Evolutionary conservation across 805 yeast genomes (phyloP).

Genomic region (Ogataea wickerhamii): DNA sequence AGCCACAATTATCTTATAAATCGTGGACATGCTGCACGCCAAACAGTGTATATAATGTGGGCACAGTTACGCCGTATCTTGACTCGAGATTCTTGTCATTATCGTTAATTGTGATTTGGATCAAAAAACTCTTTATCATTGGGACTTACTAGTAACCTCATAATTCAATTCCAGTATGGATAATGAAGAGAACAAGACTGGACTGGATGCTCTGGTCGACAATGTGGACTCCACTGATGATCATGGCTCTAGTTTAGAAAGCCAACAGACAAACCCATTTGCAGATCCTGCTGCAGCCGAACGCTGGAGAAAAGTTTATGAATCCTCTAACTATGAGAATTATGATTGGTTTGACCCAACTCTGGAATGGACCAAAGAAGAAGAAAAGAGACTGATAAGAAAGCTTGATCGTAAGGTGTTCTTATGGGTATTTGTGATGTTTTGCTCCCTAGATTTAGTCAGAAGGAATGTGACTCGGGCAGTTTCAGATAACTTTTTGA

Average conservation of each 20-base stretch:
- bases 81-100: no score
- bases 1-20: no score
- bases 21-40: no score
- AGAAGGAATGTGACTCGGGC: constrained; percentile 43
- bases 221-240: constrained; percentile 1
- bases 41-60: no score
- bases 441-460: constrained; percentile 41
- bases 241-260: background rate
- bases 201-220: background rate
- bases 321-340: constrained; percentile 34
- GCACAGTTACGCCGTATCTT: no score
- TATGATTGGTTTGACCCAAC: constrained; percentile 34
- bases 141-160: constrained; percentile 1
- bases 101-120: no score
- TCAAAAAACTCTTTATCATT: background rate
- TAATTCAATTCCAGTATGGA: background rate
- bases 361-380: constrained; percentile 33
- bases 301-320: constrained; percentile 32
- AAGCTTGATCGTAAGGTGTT: constrained; percentile 38
- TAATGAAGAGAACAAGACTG: background rate
- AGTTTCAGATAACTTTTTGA: constrained; percentile 39
- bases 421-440: constrained; percentile 40
- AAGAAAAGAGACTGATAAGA: constrained; percentile 22
- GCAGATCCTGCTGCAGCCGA: constrained; percentile 33
- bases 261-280: constrained; percentile 13